Base-by-base conservation (phyloP, 2,329 filamentous ascomycete genomes). In the Daldinia eschscholtzii region DNA sequence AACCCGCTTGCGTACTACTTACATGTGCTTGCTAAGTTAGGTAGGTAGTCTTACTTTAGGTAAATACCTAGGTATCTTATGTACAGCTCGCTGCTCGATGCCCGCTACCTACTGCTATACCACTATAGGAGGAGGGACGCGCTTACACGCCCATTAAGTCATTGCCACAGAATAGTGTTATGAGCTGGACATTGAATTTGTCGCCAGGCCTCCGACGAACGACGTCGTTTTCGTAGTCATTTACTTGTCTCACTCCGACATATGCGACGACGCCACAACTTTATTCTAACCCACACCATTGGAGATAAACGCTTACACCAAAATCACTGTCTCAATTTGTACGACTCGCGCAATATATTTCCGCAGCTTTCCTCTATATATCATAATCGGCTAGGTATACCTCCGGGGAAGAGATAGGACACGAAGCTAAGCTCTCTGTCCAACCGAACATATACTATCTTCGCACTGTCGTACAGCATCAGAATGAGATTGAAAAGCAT, bases 211-310 rank as follows among this genome's bases (percentile, higher is more conserved):
- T 64, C 59, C 61, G n/a, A 57, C n/a, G 23, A 39, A 39, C 41
- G 48, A 57, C 20, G 26, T 65, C 23, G 39, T 56, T 20, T n/a
- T 46, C 42, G 57, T 52, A n/a, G 30, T 44, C 57, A 46, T 41
- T 61, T 67, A 39, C 33, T 59, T 52, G 48, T 53, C 30, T 52
- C 64, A 26, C 60, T 65, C 66, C 50, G 63, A 62, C 61, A 57
- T 62, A 67, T 62, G 46, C 48, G 30, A 62, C 20, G 26, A 55
- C 33, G 6, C 57, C 57, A 44, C 61, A 37, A 41, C n/a, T 42
- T 42, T 12, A n/a, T 37, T 48, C 30, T 50, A 46, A 28, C 20
- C 3, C 15, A 33, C 26, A 6, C 26, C 26, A 52, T 28, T 13
- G 46, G n/a, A 7, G 13, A 15, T 39, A 30, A 55, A 9, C 10